Conservation (phyloP, 441 rosid genomes). For the Cnidoscolus chayamansa region DNA sequence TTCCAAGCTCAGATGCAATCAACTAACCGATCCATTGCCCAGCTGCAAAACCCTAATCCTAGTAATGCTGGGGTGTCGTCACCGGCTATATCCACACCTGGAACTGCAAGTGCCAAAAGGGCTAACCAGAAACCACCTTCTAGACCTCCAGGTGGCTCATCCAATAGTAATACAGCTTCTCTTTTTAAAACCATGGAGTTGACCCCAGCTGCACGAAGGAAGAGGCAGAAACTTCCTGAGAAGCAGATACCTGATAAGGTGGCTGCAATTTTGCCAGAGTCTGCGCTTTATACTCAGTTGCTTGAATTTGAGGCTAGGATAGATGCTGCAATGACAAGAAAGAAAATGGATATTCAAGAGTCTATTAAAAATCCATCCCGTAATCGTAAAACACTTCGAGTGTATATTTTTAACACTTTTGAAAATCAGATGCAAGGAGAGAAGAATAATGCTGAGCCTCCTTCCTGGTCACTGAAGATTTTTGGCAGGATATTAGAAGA, state of each 20-base stretch:
- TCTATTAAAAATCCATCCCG: constrained; percentile 53
- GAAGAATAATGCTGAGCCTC: constrained; percentile 39
- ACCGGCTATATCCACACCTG: constrained; percentile 46
- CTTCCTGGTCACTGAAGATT: constrained; percentile 75
- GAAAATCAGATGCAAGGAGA: constrained; percentile 47
- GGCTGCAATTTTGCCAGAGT: constrained; percentile 59
- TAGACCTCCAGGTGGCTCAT: constrained; percentile 47
- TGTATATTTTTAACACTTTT: constrained; percentile 66
- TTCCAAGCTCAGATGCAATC: constrained; percentile 49
- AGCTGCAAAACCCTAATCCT: constrained; percentile 38
- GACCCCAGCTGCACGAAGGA: constrained; percentile 52
- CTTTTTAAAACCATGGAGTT: constrained; percentile 69
- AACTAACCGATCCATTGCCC: constrained; percentile 34
- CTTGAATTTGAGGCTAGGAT: constrained; percentile 67
- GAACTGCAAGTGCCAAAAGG: constrained; percentile 48
- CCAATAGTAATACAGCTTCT: constrained; percentile 35
- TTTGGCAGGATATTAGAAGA: constrained; percentile 69
- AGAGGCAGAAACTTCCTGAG: constrained; percentile 59
- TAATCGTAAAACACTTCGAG: constrained; percentile 51
- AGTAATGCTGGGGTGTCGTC: constrained; percentile 37
- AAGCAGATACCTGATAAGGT: constrained; percentile 61
- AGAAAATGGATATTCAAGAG: constrained; percentile 63
- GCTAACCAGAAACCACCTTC: constrained; percentile 56
- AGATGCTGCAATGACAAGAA: constrained; percentile 58
- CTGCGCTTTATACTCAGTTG: constrained; percentile 59